Evolutionary conservation across 371 early-diverging fungal genomes (phyloP).

Genomic region (Mucor irregularis): DNA sequence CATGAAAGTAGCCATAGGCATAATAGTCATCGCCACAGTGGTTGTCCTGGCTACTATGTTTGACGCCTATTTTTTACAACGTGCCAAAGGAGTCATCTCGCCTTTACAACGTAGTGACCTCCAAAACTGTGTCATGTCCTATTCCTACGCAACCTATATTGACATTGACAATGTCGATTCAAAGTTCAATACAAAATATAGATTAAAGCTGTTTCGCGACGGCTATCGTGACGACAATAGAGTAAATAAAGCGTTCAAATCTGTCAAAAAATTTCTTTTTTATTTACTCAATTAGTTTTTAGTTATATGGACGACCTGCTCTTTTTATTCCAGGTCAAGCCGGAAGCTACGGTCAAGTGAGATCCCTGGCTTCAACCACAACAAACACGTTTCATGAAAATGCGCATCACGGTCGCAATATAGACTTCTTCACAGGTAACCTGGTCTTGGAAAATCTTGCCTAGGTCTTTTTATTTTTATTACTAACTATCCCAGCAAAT

Average conservation of each 20-base stretch:
- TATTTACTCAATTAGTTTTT: constrained; percentile 12
- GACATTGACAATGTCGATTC: constrained; percentile 52
- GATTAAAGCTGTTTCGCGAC: constrained; percentile 76
- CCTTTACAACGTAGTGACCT: constrained; percentile 39
- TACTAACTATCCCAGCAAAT: background rate
- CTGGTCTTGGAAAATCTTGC: no score
- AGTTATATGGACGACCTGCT: constrained; percentile 71
- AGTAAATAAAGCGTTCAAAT: constrained; percentile 1
- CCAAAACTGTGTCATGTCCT: constrained; percentile 77
- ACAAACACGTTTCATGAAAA: constrained; percentile 47
- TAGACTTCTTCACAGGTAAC: constrained; percentile 86
- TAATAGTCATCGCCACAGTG: background rate
- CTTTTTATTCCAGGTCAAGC: constrained; percentile 95
- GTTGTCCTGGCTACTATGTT: background rate
- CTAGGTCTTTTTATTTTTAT: background rate
- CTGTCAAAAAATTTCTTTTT: background rate
- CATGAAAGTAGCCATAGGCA: background rate
- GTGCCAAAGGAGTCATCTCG: background rate
- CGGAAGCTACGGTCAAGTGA: constrained; percentile 84
- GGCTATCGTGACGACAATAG: constrained; percentile 44
- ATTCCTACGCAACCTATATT: constrained; percentile 75
- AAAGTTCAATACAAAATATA: constrained; percentile 66
- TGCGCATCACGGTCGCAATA: constrained; percentile 22
- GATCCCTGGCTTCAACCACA: constrained; percentile 78
- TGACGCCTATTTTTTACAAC: constrained; percentile 1